These are phyloP conservation scores for Trichoderma orchidacearum DNA, from an alignment of 495 filamentous ascomycete genomes.

Conservation along the genomic window DNA sequence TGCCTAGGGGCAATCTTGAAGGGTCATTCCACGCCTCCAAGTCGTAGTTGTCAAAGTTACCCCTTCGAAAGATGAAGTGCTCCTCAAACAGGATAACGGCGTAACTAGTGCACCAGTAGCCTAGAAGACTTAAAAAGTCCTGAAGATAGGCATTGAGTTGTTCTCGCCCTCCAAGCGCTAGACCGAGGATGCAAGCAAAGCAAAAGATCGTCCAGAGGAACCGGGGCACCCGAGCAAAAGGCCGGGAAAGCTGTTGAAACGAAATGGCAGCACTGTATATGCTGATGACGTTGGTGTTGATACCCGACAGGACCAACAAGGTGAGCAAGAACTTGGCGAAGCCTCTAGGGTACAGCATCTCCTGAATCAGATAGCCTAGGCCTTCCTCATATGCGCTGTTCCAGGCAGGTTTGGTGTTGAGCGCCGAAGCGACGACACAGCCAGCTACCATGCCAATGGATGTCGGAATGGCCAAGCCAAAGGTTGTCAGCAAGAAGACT, in stretches of 20 bases:
- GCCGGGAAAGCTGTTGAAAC: slow-evolving; percentile 24
- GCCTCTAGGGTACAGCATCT: slow-evolving; percentile 38
- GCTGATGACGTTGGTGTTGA: slow-evolving; percentile 34
- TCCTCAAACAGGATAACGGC: slow-evolving; percentile 45
- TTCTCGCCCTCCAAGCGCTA: slow-evolving; percentile 33
- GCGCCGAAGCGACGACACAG: slow-evolving; percentile 35
- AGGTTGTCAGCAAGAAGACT: slow-evolving; percentile 35
- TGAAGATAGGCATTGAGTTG: slow-evolving; percentile 27
- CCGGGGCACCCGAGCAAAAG: slow-evolving; percentile 25
- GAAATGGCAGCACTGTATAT: slow-evolving; percentile 33
- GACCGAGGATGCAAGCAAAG: slow-evolving; percentile 24
- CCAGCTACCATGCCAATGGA: slow-evolving; percentile 42
- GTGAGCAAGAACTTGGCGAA: slow-evolving; percentile 48
- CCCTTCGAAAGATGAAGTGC: slow-evolving; percentile 44
- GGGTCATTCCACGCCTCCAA: slow-evolving; percentile 37
- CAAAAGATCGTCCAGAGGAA: slow-evolving; percentile 33
- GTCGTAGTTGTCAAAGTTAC: slow-evolving; percentile 27
- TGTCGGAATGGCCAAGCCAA: slow-evolving; percentile 38
- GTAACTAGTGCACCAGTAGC: slow-evolving; percentile 47
- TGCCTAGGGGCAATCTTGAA: slow-evolving; percentile 28
- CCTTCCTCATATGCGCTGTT: slow-evolving; percentile 34
- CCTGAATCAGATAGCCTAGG: slow-evolving; percentile 44
- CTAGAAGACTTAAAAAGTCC: slow-evolving; percentile 43
- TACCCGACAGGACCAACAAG: slow-evolving; percentile 36
- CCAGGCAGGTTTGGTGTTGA: slow-evolving; percentile 35